A percentile compares a stretch with the other conserved stretches of the same genome.
These are phyloP conservation scores for Wickerhamiella nectarea DNA, from an alignment of 805 yeast genomes.

Conservation along the genomic window DNA sequence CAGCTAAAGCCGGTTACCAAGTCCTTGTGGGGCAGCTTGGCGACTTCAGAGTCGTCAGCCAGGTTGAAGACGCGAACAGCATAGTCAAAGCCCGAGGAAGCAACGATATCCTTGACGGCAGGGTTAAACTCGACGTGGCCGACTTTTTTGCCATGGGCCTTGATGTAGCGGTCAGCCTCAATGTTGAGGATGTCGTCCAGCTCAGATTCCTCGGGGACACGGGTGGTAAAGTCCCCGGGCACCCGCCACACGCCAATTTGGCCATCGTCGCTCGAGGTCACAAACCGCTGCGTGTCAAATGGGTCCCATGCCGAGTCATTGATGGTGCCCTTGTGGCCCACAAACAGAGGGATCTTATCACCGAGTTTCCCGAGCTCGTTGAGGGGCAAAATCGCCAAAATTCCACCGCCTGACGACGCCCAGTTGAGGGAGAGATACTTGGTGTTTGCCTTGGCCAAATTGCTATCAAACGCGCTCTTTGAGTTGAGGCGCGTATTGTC, in stretches of 20 bases:
- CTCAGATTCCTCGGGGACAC: slow-evolving; percentile 26
- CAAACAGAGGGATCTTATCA: slow-evolving; percentile 80
- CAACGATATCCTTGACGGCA: slow-evolving; percentile 69
- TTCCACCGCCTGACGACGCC: slow-evolving; percentile 96
- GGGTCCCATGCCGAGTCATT: slow-evolving; percentile 95
- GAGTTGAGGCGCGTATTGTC: slow-evolving; percentile 40
- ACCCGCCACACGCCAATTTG: slow-evolving; percentile 79
- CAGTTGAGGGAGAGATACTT: slow-evolving; percentile 76
- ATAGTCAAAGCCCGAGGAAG: slow-evolving; percentile 82
- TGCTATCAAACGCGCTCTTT: slow-evolving; percentile 93
- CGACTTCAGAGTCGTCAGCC: slow-evolving; percentile 53
- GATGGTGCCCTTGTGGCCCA: slow-evolving; percentile 93
- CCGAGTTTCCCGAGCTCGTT: slow-evolving; percentile 83
- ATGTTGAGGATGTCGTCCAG: slow-evolving; percentile 54
- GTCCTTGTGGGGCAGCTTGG: slow-evolving; percentile 75
- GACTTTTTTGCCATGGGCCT: slow-evolving; percentile 88
- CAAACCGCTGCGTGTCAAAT: slow-evolving; percentile 60
- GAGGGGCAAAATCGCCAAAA: slow-evolving; percentile 86
- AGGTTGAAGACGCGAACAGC: slow-evolving; percentile 86
- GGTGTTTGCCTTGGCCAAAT: slow-evolving; percentile 75
- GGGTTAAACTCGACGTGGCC: slow-evolving; percentile 90
- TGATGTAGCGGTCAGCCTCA: slow-evolving; percentile 50
- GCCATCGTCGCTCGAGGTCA: slow-evolving; percentile 71
- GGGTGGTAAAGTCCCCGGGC: slow-evolving; percentile 69
- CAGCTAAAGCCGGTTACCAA: slow-evolving; percentile 86